Evolutionary conservation across 192 early-diverging fungal species (phyloP), one percentile per base, ranked within the genome.

Genomic region (Gryganskiella cystojenkinii): DNA sequence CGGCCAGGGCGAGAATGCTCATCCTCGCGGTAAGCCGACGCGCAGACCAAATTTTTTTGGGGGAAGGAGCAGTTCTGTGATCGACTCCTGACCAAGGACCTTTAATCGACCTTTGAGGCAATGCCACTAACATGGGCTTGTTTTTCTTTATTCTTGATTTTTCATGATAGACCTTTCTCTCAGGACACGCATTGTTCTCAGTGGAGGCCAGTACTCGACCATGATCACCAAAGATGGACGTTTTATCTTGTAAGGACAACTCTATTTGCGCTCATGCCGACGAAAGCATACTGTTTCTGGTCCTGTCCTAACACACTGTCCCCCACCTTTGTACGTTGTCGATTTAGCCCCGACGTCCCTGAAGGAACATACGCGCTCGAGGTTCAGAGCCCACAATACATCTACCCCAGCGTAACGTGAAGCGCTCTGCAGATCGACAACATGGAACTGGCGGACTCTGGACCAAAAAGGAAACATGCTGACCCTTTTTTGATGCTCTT

Each of bases 291-390:
- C 10, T 0, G 24, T 33, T 40, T 10, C 25, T 55, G 1, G n/a
- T 20, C 28, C 43, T 4, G 17, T 34, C 33, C 24, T 22, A 56
- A 27, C 45, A 35, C 35, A 15, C 13, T 40, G 31, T 66, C 8
- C 24, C 62, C 42, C 22, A 4, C n/a, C 61, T 40, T 49, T 45
- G 19, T 14, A 49, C 19, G 28, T 69, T 25, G 53, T 19, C n/a
- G n/a, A n/a, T n/a, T 13, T 70, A 89, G 87, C 52, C 65, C 81
- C 19, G 42, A 84, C 40, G 79, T 89, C 1, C 47, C 76, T 22
- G 61, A 65, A 22, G 87, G 87, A 50, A 85, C 76, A 19, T 89
- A 89, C 64, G 59, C 85, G 14, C 70, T 89, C 15, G 82, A 89
- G 59, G 68, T 89, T 31, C 74, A 83, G 61, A 83, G 74, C 35